phyloP scores from a whole-genome alignment of 2,329 filamentous ascomycete species.

The Trichoderma sp. region DNA sequence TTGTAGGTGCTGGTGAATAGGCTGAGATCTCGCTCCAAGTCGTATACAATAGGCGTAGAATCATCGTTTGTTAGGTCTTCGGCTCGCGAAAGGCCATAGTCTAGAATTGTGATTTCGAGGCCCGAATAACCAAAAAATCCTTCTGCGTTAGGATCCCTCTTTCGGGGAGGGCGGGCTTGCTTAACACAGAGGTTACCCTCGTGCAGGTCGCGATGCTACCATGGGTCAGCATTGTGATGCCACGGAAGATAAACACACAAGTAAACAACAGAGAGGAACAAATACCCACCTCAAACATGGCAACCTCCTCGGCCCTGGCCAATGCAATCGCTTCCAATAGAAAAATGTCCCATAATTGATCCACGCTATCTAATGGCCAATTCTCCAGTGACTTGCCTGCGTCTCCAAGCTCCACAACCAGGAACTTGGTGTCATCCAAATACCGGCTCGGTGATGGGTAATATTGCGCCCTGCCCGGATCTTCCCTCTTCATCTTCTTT shows the following conservation, averaged over 20 bases:
- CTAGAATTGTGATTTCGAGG: constrained; percentile 62
- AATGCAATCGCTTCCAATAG: constrained; percentile 59
- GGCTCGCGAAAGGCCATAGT: constrained; percentile 63
- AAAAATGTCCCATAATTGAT: constrained; percentile 63
- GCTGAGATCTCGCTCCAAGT: constrained; percentile 58
- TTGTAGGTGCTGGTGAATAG: constrained; percentile 61
- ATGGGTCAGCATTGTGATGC: constrained; percentile 20
- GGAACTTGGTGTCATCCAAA: constrained; percentile 55
- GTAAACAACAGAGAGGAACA: background rate
- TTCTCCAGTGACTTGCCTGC: constrained; percentile 61
- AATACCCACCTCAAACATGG: constrained; percentile 56
- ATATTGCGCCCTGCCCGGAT: constrained; percentile 57
- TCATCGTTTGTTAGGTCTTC: constrained; percentile 41
- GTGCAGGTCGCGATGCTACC: constrained; percentile 62
- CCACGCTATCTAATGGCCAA: constrained; percentile 46
- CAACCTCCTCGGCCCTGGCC: constrained; percentile 56
- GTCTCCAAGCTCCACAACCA: constrained; percentile 63
- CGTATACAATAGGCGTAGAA: constrained; percentile 48
- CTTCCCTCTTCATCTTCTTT: constrained; percentile 51
- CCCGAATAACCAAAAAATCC: constrained; percentile 58
- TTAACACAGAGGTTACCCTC: constrained; percentile 63
- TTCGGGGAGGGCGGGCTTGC: constrained; percentile 37
- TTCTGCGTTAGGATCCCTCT: constrained; percentile 31
- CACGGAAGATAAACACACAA: background rate
- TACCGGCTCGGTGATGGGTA: constrained; percentile 63